Conservation (phyloP, 2,329 filamentous ascomycete species). For the Phyllosticta paracitricarpa region DNA sequence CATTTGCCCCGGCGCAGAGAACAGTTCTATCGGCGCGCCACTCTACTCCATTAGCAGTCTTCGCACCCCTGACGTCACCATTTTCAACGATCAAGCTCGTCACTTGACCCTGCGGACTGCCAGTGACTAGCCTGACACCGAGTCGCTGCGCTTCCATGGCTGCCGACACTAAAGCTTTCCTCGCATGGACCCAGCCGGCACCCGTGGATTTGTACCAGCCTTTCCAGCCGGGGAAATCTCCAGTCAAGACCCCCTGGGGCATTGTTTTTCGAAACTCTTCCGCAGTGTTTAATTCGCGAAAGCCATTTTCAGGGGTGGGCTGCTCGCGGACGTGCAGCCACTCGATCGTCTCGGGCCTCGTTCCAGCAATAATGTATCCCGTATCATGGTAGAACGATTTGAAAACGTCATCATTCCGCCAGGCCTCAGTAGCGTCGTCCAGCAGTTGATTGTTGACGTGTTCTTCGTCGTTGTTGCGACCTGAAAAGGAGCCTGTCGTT, state of each 20-base stretch:
- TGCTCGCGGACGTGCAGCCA: slow-evolving; percentile 28
- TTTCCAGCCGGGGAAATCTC: slow-evolving; percentile 41
- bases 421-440: slow-evolving; percentile 28
- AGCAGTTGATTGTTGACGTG: slow-evolving; percentile 4
- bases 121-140: slow-evolving; percentile 40
- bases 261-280: slow-evolving; percentile 42
- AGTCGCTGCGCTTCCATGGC: slow-evolving; percentile 35
- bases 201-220: slow-evolving; percentile 37
- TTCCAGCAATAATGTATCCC: slow-evolving; percentile 38
- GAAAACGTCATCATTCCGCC: slow-evolving; percentile 35
- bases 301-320: slow-evolving; percentile 15
- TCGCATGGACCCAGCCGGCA: slow-evolving; percentile 46
- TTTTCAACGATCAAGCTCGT: slow-evolving; percentile 26
- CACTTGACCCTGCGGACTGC: slow-evolving; percentile 29
- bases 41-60: slow-evolving; percentile 32
- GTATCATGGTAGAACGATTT: slow-evolving; percentile 37
- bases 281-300: slow-evolving; percentile 28
- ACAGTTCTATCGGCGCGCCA: slow-evolving; percentile 37
- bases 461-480: slow-evolving; percentile 1
- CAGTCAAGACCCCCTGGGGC: slow-evolving; percentile 42
- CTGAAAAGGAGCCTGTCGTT: slow-evolving; percentile 2
- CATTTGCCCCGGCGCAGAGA: slow-evolving; percentile 41
- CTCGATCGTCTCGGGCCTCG: slow-evolving; percentile 28
- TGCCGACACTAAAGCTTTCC: slow-evolving; percentile 38
- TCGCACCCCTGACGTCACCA: slow-evolving; percentile 33